A percentile compares a stretch with the other conserved stretches of the same genome.
These are phyloP conservation scores for Ustilago curta DNA, from an alignment of 1,284 basidiomycete species.

Conservation along the genomic window DNA sequence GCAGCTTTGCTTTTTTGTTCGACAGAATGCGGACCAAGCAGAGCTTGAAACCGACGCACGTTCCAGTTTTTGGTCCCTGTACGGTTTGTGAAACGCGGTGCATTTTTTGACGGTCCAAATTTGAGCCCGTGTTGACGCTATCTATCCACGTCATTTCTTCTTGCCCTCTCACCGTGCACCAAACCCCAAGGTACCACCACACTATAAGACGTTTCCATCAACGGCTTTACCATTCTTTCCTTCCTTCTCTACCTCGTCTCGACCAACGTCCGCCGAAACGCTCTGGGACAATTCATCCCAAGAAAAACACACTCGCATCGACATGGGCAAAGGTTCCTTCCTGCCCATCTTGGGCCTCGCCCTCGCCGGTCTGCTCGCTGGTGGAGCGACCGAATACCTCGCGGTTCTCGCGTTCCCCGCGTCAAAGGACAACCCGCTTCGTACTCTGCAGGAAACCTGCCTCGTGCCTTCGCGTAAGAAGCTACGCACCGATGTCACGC, in stretches of 20 bases:
- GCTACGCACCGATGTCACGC: slow-evolving; percentile 39
- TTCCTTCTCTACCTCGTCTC: not conserved
- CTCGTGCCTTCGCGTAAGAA: slow-evolving; percentile 37
- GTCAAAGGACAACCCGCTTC: slow-evolving; percentile 27
- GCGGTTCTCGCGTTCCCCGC: slow-evolving; percentile 26
- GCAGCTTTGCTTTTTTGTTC: slow-evolving; percentile 3
- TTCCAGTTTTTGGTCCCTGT: slow-evolving; percentile 23
- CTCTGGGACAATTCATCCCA: not conserved
- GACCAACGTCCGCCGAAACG: not conserved
- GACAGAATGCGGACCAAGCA: slow-evolving; percentile 29
- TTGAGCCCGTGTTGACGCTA: not conserved
- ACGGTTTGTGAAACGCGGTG: not conserved
- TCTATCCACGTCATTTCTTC: not conserved
- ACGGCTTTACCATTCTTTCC: not conserved
- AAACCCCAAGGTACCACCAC: too few species aligned
- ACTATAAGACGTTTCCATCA: too few species aligned
- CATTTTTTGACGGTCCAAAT: not conserved
- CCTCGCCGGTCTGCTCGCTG: slow-evolving; percentile 30
- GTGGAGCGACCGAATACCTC: slow-evolving; percentile 26
- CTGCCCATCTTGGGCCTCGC: slow-evolving; percentile 35
- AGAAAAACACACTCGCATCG: not conserved
- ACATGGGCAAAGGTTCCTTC: slow-evolving; percentile 38
- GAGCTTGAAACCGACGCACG: slow-evolving; percentile 36
- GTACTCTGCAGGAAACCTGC: slow-evolving; percentile 18
- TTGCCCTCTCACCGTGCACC: too few species aligned